Evolutionary conservation across 768 basidiomycete species (phyloP).

Genomic region (Termitomyces sp.): DNA sequence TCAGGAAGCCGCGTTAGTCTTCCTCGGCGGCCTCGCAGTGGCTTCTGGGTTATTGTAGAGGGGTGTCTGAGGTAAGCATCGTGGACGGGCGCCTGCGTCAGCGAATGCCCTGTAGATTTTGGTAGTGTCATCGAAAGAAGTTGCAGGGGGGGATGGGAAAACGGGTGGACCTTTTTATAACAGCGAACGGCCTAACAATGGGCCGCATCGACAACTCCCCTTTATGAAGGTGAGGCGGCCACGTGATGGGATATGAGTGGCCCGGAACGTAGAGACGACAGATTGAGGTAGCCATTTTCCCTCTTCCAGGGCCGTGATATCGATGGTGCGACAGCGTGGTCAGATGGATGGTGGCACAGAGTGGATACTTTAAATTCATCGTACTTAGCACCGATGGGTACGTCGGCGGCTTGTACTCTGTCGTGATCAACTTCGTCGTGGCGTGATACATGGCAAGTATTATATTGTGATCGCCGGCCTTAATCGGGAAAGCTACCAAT

Average conservation of each 20-base stretch:
- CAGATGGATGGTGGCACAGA: constrained; percentile 8
- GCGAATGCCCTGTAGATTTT: not conserved
- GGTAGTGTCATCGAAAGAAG: constrained; percentile 4
- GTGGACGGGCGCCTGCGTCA: constrained; percentile 1
- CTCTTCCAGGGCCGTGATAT: constrained; percentile 10
- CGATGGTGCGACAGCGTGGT: constrained; percentile 9
- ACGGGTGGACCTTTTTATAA: not conserved
- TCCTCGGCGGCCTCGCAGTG: constrained; percentile 9
- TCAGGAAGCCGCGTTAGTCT: constrained; percentile 9
- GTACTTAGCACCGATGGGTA: constrained; percentile 6
- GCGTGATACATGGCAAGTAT: constrained; percentile 12
- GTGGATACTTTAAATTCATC: not conserved
- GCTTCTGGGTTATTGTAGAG: not conserved
- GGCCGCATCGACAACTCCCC: constrained; percentile 5
- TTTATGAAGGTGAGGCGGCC: constrained; percentile 16
- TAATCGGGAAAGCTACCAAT: constrained; percentile 7
- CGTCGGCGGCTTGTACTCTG: not conserved
- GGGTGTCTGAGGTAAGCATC: not conserved
- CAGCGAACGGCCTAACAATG: constrained; percentile 1
- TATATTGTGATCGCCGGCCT: constrained; percentile 11
- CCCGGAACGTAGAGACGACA: constrained; percentile 2
- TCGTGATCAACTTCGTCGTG: constrained; percentile 5
- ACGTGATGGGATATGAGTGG: constrained; percentile 12
- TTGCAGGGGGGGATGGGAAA: not conserved
- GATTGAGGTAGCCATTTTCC: constrained; percentile 2